Base-by-base conservation (phyloP, 768 basidiomycete genomes). In the Lyophyllum shimeji region DNA sequence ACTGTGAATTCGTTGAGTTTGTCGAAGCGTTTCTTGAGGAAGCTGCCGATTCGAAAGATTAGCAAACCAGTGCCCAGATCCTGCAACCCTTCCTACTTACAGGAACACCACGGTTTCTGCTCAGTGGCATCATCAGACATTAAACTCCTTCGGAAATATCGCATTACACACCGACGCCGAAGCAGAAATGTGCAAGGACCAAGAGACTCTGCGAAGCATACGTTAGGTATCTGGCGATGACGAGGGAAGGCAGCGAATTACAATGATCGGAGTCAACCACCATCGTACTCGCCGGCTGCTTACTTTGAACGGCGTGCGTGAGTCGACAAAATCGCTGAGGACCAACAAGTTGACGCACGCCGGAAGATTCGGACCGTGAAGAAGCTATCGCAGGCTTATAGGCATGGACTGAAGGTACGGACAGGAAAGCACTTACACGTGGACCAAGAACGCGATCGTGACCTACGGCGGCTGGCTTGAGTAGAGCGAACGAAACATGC, bases 1-100 rank as follows among this genome's bases (percentile, higher is more conserved):
- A 76, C 76, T 8, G 68, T 73, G 21, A 76, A 71, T 37, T 74
- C 67, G 9, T 69, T 60, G 18, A 77, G 59, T 23, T 60, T 65
- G 3, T 54, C 52, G 12, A 78, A 63, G 29, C 73, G 65, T 45
- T 70, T 71, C 50, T 71, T 75, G 52, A 72, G 70, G 56, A 75
- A 75, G 58, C 74, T 74, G 48, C 13, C 11, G n/a, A 25, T 3
- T 53, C 2, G n/a, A 27, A 44, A 44, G 39, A 20, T 20, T 17
- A n/a, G 25, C 15, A 18, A 17, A 18, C 2, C 9, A 18, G 2
- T 18, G 17, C 17, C 39, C 18, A 34, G 37, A 12, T 15, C 3
- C 7, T 12, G 2, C 2, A 7, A 39, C 23, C 12, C 17, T 11
- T 24, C 7, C 12, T 17, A 20, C 66, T 52, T 39, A 73, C 68